Conservation (phyloP, 2,329 filamentous ascomycete species). For the Macrophomina phaseolina region DNA sequence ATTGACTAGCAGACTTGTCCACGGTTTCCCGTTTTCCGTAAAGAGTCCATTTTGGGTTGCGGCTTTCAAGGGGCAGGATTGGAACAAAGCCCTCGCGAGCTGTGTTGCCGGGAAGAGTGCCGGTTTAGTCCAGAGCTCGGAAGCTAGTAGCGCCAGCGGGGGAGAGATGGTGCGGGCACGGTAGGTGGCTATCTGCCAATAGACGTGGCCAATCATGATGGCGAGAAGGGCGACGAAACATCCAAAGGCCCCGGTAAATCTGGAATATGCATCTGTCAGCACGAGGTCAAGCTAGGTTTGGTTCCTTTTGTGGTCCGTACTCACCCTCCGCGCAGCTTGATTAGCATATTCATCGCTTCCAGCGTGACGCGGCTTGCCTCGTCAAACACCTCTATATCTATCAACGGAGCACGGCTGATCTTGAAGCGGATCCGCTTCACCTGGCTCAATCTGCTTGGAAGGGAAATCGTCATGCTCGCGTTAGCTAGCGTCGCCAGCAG, state of each 20-base stretch:
- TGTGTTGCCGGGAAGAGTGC: slow-evolving; percentile 23
- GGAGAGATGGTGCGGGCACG: slow-evolving; percentile 19
- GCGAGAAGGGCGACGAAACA: background rate
- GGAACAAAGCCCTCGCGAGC: slow-evolving; percentile 27
- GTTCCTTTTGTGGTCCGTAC: background rate
- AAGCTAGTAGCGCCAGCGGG: slow-evolving; percentile 18
- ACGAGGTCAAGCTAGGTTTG: no score
- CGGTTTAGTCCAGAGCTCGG: slow-evolving; percentile 29
- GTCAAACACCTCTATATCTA: slow-evolving; percentile 42
- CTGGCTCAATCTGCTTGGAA: slow-evolving; percentile 27
- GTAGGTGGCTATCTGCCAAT: slow-evolving; percentile 28
- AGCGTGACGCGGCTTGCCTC: slow-evolving; percentile 41
- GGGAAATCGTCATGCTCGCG: slow-evolving; percentile 23
- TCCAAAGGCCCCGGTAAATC: background rate
- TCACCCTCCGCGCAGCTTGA: slow-evolving; percentile 35
- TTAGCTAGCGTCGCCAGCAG: slow-evolving; percentile 20
- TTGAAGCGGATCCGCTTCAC: slow-evolving; percentile 30
- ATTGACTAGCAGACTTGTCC: slow-evolving; percentile 31
- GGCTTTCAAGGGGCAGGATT: slow-evolving; percentile 34
- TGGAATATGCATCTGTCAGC: background rate
- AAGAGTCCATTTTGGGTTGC: slow-evolving; percentile 42
- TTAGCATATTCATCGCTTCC: slow-evolving; percentile 38
- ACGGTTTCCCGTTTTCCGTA: slow-evolving; percentile 29
- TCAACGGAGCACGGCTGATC: slow-evolving; percentile 21
- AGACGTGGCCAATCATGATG: slow-evolving; percentile 23